phyloP scores from a whole-genome alignment of 257 asterid species.

The Paulownia fortunei region DNA sequence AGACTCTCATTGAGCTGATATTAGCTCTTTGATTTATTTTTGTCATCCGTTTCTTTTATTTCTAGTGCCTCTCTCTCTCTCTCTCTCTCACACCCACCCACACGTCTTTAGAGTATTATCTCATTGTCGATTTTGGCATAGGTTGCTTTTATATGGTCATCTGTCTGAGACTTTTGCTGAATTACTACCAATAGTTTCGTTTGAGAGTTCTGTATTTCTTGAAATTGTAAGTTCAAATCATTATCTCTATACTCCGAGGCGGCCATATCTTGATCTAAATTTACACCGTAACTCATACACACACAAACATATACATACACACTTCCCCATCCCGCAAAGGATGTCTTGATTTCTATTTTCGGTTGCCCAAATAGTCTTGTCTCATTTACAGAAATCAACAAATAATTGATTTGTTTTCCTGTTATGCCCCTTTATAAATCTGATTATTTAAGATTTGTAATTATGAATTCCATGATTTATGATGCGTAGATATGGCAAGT shows the following conservation, averaged over 20 bases:
- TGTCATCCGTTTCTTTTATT: background rate
- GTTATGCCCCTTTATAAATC: too few relatives aligned
- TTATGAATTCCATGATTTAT: too few relatives aligned
- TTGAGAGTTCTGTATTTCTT: background rate
- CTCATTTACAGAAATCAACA: background rate
- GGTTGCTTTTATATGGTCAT: background rate
- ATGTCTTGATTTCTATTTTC: background rate
- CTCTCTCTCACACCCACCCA: too few relatives aligned
- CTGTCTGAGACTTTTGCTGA: background rate
- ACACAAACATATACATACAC: background rate
- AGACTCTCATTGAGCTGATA: background rate
- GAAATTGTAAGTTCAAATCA: background rate
- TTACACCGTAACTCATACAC: background rate
- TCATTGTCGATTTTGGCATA: background rate
- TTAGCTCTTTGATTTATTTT: background rate
- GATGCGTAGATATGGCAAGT: too few relatives aligned
- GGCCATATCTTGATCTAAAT: background rate
- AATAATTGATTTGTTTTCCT: background rate
- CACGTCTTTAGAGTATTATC: background rate
- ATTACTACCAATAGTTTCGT: background rate
- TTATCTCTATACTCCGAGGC: background rate
- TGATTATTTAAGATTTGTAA: too few relatives aligned
- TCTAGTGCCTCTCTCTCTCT: background rate
- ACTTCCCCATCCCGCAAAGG: background rate
- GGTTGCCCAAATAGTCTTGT: background rate